Percentiles rank a stretch among this genome's conserved stretches.
phyloP scores from a whole-genome alignment of 2,329 filamentous ascomycete genomes.

The Botrytis squamosa region DNA sequence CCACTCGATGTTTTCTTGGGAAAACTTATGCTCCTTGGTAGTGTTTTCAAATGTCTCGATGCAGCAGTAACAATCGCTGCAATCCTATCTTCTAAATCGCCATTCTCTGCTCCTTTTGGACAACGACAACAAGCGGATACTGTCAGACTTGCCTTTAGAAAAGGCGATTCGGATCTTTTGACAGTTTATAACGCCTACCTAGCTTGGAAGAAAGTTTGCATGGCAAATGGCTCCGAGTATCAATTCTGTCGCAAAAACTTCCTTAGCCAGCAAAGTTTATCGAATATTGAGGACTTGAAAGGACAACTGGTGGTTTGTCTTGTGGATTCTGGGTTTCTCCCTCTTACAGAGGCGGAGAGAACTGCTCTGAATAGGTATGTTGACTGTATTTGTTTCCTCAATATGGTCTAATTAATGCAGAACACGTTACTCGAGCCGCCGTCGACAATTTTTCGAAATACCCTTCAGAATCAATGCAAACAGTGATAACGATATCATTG shows the following conservation, averaged over 20 bases:
- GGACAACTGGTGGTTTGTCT: slow-evolving; percentile 83
- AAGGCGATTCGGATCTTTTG: slow-evolving; percentile 85
- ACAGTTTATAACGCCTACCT: slow-evolving; percentile 93
- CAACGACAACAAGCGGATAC: slow-evolving; percentile 79
- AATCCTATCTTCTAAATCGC: slow-evolving; percentile 90
- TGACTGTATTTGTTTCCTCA: slow-evolving; percentile 38
- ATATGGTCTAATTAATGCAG: slow-evolving; percentile 33
- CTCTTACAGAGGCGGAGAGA: slow-evolving; percentile 71
- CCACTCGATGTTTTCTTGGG: slow-evolving; percentile 93
- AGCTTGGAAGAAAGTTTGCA: slow-evolving; percentile 82
- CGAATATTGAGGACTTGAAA: slow-evolving; percentile 94
- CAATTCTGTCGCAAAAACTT: slow-evolving; percentile 96
- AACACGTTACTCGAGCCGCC: slow-evolving; percentile 63
- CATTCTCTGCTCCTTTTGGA: slow-evolving; percentile 84
- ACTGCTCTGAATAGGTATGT: slow-evolving; percentile 58
- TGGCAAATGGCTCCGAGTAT: slow-evolving; percentile 69
- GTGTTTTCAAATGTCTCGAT: slow-evolving; percentile 87
- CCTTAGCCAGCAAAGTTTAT: slow-evolving; percentile 80
- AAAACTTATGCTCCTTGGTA: slow-evolving; percentile 84
- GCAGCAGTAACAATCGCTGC: slow-evolving; percentile 89
- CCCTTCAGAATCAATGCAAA: slow-evolving; percentile 73
- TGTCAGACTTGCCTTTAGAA: slow-evolving; percentile 74
- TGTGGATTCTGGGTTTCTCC: slow-evolving; percentile 80
- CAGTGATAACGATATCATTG: slow-evolving; percentile 75
- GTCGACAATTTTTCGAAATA: slow-evolving; percentile 73